phyloP scores from a whole-genome alignment of 1,284 basidiomycete genomes.

The Malassezia restricta region DNA sequence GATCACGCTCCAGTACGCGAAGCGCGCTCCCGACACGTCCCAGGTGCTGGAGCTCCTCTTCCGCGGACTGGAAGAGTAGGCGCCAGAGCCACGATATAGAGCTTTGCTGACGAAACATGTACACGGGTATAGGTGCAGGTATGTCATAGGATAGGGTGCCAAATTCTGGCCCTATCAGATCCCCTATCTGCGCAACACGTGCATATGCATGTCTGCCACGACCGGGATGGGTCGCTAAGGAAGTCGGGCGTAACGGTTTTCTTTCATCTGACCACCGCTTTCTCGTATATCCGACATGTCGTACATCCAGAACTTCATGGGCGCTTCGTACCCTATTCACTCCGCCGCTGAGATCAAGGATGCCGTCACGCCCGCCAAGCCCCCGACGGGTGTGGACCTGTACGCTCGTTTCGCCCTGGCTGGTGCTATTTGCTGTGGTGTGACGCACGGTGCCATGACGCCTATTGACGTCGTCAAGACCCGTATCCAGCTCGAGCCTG shows the following conservation, averaged over 20 bases:
- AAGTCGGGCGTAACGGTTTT: not conserved
- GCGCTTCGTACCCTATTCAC: constrained; percentile 30
- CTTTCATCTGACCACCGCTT: not conserved
- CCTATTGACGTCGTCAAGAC: constrained; percentile 56
- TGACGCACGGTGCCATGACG: constrained; percentile 63
- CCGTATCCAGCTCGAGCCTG: constrained; percentile 77
- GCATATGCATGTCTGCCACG: not conserved
- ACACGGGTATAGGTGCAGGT: not conserved
- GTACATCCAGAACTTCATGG: constrained; percentile 15
- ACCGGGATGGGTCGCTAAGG: not conserved
- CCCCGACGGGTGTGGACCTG: constrained; percentile 30
- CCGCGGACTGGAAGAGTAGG: not conserved
- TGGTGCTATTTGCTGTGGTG: constrained; percentile 74
- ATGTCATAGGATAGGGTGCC: no score
- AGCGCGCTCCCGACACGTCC: not conserved
- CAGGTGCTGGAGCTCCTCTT: not conserved
- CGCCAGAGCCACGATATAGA: not conserved
- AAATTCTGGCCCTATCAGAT: not conserved
- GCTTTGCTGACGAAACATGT: not conserved
- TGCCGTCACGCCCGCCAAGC: not conserved
- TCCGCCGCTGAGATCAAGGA: constrained; percentile 22
- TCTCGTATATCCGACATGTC: not conserved
- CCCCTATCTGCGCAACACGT: not conserved
- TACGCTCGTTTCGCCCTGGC: constrained; percentile 58
- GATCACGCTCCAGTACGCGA: not conserved